Conservation (phyloP, 768 basidiomycete species). For the Rhodotorula diobovata region DNA sequence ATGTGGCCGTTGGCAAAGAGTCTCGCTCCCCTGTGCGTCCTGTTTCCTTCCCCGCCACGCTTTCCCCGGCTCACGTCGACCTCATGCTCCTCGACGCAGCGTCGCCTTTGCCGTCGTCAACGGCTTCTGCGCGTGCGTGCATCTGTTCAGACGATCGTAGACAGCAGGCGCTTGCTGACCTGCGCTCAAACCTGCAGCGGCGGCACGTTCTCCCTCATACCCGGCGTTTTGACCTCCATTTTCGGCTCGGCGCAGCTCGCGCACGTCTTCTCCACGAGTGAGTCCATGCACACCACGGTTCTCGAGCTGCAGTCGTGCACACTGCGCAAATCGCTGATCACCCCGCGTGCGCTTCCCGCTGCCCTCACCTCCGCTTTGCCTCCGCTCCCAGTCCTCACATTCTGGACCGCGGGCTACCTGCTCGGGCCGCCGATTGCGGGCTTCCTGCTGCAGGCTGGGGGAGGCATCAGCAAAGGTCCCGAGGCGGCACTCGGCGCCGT, state of each 20-base stretch:
- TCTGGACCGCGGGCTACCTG: constrained; percentile 10
- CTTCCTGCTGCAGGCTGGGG: constrained; percentile 42
- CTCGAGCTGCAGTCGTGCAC: too few species aligned
- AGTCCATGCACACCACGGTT: constrained; percentile 3
- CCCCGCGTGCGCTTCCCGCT: constrained; percentile 8
- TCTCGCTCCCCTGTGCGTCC: constrained; percentile 38
- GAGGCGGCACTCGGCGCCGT: constrained; percentile 41
- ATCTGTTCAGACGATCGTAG: too few species aligned
- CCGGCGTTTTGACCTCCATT: constrained; percentile 36
- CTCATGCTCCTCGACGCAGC: background rate
- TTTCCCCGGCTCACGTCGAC: background rate
- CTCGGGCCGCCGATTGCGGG: constrained; percentile 43
- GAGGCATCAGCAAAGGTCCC: constrained; percentile 37
- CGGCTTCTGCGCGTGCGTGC: constrained; percentile 28
- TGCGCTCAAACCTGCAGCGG: constrained; percentile 24
- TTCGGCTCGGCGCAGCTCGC: constrained; percentile 23
- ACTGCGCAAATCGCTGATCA: too few species aligned
- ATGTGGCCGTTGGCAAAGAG: constrained; percentile 43
- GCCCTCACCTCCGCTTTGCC: background rate
- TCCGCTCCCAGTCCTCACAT: background rate
- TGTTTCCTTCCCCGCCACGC: background rate
- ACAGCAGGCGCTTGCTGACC: background rate
- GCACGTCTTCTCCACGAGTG: constrained; percentile 38
- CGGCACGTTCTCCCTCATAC: constrained; percentile 43
- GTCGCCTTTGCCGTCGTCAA: constrained; percentile 39